These are phyloP conservation scores for Triangularia setosa DNA, from an alignment of 2,329 filamentous ascomycete species.

Conservation along the genomic window DNA sequence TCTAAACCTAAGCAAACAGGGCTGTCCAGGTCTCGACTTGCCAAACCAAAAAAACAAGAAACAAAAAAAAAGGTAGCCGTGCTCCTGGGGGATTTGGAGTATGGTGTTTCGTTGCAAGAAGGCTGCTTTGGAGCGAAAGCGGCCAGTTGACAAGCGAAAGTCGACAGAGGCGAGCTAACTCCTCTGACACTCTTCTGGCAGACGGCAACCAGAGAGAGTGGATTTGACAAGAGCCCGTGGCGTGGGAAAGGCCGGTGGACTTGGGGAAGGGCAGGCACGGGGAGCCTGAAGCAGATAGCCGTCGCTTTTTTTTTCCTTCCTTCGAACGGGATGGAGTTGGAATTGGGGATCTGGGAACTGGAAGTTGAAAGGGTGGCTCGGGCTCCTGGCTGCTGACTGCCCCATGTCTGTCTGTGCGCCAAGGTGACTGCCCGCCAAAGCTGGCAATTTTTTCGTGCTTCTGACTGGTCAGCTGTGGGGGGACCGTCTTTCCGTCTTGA, in stretches of 20 bases:
- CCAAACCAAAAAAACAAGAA: neutral
- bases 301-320: slow-evolving; percentile 13
- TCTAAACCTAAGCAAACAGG: slow-evolving; percentile 11
- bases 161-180: slow-evolving; percentile 11
- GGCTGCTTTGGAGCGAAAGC: slow-evolving; percentile 9
- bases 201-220: slow-evolving; percentile 2
- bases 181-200: slow-evolving; percentile 7
- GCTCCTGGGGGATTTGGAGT: neutral
- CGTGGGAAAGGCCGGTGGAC: neutral
- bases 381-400: slow-evolving; percentile 7
- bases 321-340: slow-evolving; percentile 16
- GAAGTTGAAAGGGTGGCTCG: slow-evolving; percentile 5
- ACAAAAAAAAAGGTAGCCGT: neutral
- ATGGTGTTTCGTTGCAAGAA: slow-evolving; percentile 1
- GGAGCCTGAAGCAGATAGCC: slow-evolving; percentile 2
- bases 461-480: slow-evolving; percentile 1
- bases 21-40: slow-evolving; percentile 7
- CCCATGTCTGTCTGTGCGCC: slow-evolving; percentile 3
- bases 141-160: slow-evolving; percentile 7
- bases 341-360: slow-evolving; percentile 17
- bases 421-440: neutral
- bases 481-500: neutral
- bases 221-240: slow-evolving; percentile 8
- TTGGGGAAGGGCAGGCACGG: slow-evolving; percentile 9
- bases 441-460: slow-evolving; percentile 2